Base-by-base conservation (phyloP, 2,329 filamentous ascomycete genomes). In the Dothistroma septosporum region DNA sequence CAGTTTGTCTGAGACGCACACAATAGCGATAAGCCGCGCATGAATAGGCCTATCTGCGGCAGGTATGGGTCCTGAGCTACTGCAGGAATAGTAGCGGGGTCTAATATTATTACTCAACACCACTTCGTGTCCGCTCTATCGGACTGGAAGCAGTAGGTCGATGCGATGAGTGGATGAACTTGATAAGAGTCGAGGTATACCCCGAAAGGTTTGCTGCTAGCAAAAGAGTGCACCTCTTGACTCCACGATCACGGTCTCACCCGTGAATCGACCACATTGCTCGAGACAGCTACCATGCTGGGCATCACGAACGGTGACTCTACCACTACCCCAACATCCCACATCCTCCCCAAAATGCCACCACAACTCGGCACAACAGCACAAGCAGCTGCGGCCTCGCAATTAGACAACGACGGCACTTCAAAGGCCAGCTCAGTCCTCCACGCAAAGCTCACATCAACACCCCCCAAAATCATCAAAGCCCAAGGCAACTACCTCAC, bases 401-500 rank as follows among this genome's bases (percentile, higher is more conserved):
- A 47, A 44, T 28, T 19, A 12, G 9, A 44, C 44, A 22, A 22
- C 31, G 12, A 61, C n/a, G 28, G 19, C 37, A 59, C 24, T 21
- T 48, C 32, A 41, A 7, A 22, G 35, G 14, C 57, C 5, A 60
- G 61, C 31, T 64, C 76, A 11, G 70, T 84, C 35, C 76, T 85
- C 46, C 82, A 84, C 64, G 76, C 82, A 41, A 75, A 78, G 57
- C 77, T 82, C 4, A 76, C 75, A 50, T 65, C 74, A 33, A 57
- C 73, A 11, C 78, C 82, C n/a, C 72, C 75, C 37, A 75, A 73
- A 54, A 81, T 82, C 4, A 68, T 76, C 11, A 77, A 75, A 0
- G 83, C 78, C 6, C 71, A 76, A 54, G 82, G 80, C 7, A 77
- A 78, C 64, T 82, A 80, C 62, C 71, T 85, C 31, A 74, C 76